Conservation (phyloP, 78 protist species). For the Dictyostelium firmibasis region DNA sequence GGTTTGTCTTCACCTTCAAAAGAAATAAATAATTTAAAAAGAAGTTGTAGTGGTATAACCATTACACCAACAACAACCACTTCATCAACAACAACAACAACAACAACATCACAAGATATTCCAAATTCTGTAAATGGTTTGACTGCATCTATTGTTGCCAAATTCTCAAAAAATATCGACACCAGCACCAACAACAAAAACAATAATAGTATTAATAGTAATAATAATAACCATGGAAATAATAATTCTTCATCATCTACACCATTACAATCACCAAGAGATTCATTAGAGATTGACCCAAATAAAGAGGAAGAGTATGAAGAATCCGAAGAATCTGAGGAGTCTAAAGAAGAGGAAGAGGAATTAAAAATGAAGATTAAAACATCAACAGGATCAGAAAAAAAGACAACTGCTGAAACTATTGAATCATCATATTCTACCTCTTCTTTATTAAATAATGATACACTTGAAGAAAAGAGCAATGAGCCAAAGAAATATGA, state of each 20-base stretch:
- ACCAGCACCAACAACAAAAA: neutral
- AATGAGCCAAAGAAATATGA: neutral
- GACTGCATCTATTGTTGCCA: neutral
- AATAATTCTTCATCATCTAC: neutral
- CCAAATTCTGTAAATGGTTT: conserved; percentile 5
- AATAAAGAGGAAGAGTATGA: neutral
- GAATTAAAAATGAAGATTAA: neutral
- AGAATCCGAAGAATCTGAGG: neutral
- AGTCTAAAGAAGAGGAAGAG: neutral
- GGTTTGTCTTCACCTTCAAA: neutral
- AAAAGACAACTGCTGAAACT: neutral
- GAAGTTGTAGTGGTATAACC: neutral
- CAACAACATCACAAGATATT: neutral
- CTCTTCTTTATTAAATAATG: neutral
- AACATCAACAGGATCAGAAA: neutral
- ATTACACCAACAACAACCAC: too few relatives aligned
- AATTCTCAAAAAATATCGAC: neutral
- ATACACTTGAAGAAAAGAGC: neutral
- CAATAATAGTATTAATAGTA: too few relatives aligned
- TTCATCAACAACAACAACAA: neutral
- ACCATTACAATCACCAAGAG: conserved; percentile 10
- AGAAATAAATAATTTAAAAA: neutral
- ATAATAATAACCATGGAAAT: too few relatives aligned
- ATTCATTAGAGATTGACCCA: neutral
- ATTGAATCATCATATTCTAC: neutral